Evolutionary conservation across 805 yeast species (phyloP), one percentile per base, ranked within the genome.

Genomic region (Lipomyces orientalis): DNA sequence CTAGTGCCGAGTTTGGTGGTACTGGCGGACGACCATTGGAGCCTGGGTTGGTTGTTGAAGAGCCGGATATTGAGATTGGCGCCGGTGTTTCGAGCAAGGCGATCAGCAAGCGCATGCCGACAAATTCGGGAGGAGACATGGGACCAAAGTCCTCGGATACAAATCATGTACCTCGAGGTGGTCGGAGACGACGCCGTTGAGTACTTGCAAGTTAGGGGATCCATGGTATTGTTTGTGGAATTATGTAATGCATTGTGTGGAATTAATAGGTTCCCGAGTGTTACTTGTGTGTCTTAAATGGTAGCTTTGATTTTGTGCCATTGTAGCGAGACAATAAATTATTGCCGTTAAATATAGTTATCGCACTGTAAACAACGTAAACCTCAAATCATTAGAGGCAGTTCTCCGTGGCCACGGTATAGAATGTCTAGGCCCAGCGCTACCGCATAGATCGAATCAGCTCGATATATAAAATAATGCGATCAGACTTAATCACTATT

Each of bases 41-140:
- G 67, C 84, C 91, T 55, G 97, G 97, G 62, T 80, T 91, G 75
- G 91, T 89, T 16, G 86, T 95, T 76, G 98, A 95, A 78, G 99
- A 95, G 80, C 99, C 99, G 2, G 99, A 95, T 80, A 95, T 94
- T 74, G 97, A 93, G 77, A 91, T 95, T 64, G 98, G 98, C 61
- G 88, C 91, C 59, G 98, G 98, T 70, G 90, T 91, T 60, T 89
- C 97, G 0, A 91, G 97, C 3, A 93, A 93, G 78, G 93, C 97
- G 22, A 91, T 91, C 79, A 89, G 96, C 10, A 88, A 88, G 79
- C 90, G 91, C 77, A 90, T 92, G 97, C 97, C 97, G 19, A 91
- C 97, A 4, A 93, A 93, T 78, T 87, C 91, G 22, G 86, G 93
- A 7, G 72, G 71, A 25, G 71, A 68, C n/a, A 60, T 66, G 64